These are phyloP conservation scores for Gossypium arboreum DNA, from an alignment of 345 rosid genomes.

Conservation along the genomic window DNA sequence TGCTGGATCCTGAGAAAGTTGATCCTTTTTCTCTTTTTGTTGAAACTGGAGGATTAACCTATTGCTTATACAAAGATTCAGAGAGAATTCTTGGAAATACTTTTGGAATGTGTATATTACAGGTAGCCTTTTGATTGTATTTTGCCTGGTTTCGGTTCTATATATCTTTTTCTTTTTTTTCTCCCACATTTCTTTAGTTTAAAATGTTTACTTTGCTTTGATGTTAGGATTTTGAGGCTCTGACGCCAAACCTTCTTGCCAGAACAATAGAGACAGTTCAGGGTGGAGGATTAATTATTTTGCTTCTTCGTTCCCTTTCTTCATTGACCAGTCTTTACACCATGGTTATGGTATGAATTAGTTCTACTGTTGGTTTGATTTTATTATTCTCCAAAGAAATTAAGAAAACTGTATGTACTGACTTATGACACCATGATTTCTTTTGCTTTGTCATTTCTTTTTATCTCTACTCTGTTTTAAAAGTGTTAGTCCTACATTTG, in stretches of 20 bases:
- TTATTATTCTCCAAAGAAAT: not conserved
- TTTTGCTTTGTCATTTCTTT: not conserved
- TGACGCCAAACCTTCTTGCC: slow-evolving; percentile 92
- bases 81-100: slow-evolving; percentile 90
- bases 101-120: slow-evolving; percentile 93
- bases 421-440: not conserved
- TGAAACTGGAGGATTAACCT: slow-evolving; percentile 80
- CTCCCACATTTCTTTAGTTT: not conserved
- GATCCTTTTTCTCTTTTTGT: slow-evolving; percentile 88
- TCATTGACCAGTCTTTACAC: slow-evolving; percentile 86
- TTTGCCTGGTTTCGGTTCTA: not conserved
- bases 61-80: slow-evolving; percentile 86
- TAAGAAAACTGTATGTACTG: not conserved
- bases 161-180: not conserved
- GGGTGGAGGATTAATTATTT: slow-evolving; percentile 85
- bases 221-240: slow-evolving; percentile 88
- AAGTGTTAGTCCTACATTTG: not conserved
- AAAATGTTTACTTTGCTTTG: slow-evolving; percentile 16
- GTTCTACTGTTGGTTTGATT: not conserved
- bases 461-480: not conserved
- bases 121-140: slow-evolving; percentile 40
- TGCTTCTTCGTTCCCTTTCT: slow-evolving; percentile 74
- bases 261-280: slow-evolving; percentile 97
- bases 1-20: slow-evolving; percentile 85
- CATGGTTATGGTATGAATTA: slow-evolving; percentile 84